A percentile compares a stretch with the other conserved stretches of the same genome.
Conservation (phyloP, 306 rosid species). For the Oemleria cerasiformis region DNA sequence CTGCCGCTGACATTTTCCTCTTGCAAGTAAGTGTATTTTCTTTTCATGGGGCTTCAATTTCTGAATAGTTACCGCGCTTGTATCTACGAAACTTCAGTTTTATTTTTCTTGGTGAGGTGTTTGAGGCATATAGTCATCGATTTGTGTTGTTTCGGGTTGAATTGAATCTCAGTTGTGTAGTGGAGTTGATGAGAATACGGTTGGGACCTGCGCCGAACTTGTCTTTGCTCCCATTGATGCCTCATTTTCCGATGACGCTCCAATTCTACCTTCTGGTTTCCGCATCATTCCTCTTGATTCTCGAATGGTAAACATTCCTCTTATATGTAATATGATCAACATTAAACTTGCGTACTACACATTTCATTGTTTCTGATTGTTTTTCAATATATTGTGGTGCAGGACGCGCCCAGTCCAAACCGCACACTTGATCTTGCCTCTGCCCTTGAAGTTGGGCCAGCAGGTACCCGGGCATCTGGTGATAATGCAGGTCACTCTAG, state of each 20-base stretch:
- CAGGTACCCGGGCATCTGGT: slow-evolving; percentile 63
- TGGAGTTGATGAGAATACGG: slow-evolving; percentile 85
- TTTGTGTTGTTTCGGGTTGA: slow-evolving; percentile 22
- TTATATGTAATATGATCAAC: not conserved
- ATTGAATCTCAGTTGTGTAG: slow-evolving; percentile 64
- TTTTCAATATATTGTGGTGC: slow-evolving; percentile 18
- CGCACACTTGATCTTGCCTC: slow-evolving; percentile 98
- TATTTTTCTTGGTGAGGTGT: not conserved
- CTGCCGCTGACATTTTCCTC: slow-evolving; percentile 80
- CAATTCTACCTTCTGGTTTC: slow-evolving; percentile 92
- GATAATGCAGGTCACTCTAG: slow-evolving; percentile 57
- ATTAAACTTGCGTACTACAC: not conserved
- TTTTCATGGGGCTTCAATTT: too few relatives aligned
- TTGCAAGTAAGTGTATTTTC: slow-evolving; percentile 70
- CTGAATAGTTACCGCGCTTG: too few relatives aligned
- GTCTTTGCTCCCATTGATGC: slow-evolving; percentile 98
- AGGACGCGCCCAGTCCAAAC: slow-evolving; percentile 85
- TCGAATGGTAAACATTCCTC: slow-evolving; percentile 40
- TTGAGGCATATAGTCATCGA: not conserved
- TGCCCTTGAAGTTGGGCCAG: slow-evolving; percentile 82
- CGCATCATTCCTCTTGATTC: slow-evolving; percentile 94
- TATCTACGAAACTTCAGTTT: too few relatives aligned
- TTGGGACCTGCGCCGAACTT: slow-evolving; percentile 86
- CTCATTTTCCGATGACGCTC: slow-evolving; percentile 92
- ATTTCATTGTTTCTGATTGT: not conserved